Percentiles rank a stretch among this genome's conserved stretches.
phyloP scores from a whole-genome alignment of 768 basidiomycete genomes.

The Chlorophyllum brunneum region DNA sequence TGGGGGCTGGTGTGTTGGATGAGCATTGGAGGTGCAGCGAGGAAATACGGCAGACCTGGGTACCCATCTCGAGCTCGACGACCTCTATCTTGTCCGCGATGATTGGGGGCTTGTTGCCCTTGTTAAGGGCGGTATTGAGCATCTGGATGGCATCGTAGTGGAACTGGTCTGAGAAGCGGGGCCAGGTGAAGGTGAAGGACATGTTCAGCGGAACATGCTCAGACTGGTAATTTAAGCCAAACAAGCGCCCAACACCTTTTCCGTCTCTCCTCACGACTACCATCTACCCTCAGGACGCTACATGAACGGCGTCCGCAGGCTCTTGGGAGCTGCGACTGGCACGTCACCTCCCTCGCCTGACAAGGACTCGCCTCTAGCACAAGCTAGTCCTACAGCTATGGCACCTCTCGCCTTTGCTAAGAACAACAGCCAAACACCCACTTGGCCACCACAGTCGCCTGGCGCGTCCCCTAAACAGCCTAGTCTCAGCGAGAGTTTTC shows the following conservation, averaged over 20 bases:
- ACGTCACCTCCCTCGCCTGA: constrained; percentile 27
- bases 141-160: constrained; percentile 95
- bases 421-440: constrained; percentile 33
- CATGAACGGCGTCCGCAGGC: constrained; percentile 74
- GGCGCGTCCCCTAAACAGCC: constrained; percentile 23
- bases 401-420: constrained; percentile 11
- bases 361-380: constrained; percentile 21
- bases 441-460: constrained; percentile 42
- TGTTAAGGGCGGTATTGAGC: constrained; percentile 95
- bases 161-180: constrained; percentile 94
- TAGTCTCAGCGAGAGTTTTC: constrained; percentile 25
- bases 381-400: constrained; percentile 13
- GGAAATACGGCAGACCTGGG: constrained; percentile 56
- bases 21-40: constrained; percentile 2
- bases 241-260: constrained; percentile 18
- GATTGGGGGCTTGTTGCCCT: constrained; percentile 95
- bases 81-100: constrained; percentile 98
- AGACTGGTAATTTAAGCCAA: constrained; percentile 1
- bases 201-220: constrained; percentile 31
- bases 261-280: constrained; percentile 13
- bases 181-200: constrained; percentile 96
- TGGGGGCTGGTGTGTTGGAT: constrained; percentile 62
- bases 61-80: constrained; percentile 98
- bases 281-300: too few relatives aligned
- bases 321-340: constrained; percentile 41